Percentiles rank a stretch among this genome's conserved stretches.
Evolutionary conservation across 345 rosid species (phyloP).

Genomic region (Eucalyptus rudis): DNA sequence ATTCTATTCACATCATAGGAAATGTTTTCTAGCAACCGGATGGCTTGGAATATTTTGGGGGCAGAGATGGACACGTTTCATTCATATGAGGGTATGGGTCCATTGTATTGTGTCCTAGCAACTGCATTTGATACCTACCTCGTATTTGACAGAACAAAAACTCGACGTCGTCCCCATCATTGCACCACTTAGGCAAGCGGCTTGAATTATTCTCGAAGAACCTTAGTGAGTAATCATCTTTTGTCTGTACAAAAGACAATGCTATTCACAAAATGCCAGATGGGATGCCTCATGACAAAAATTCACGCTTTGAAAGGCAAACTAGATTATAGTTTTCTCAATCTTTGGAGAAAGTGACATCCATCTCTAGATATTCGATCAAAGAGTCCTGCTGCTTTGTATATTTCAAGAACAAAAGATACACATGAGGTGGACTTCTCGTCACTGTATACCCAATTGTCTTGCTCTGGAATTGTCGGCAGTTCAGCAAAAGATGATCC

Average conservation of each 20-base stretch:
- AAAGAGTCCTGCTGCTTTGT: slow-evolving; percentile 84
- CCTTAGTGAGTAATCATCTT: too few relatives aligned
- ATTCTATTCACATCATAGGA: background rate
- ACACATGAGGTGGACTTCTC: slow-evolving; percentile 85
- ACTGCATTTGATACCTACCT: slow-evolving; percentile 85
- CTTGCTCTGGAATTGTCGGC: slow-evolving; percentile 78
- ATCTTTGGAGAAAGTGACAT: too few relatives aligned
- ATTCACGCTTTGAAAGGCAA: too few relatives aligned
- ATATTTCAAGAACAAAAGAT: slow-evolving; percentile 83
- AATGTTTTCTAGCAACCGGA: slow-evolving; percentile 29
- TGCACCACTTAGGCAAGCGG: too few relatives aligned
- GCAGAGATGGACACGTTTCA: slow-evolving; percentile 41
- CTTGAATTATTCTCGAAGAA: too few relatives aligned
- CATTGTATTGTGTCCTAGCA: slow-evolving; percentile 66
- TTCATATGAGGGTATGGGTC: slow-evolving; percentile 36
- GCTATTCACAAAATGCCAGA: too few relatives aligned
- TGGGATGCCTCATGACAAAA: too few relatives aligned
- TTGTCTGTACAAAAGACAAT: too few relatives aligned
- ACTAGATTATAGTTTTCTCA: too few relatives aligned
- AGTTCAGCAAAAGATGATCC: slow-evolving; percentile 29
- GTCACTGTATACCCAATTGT: slow-evolving; percentile 76
- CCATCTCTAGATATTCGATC: slow-evolving; percentile 16
- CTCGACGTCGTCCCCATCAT: slow-evolving; percentile 20
- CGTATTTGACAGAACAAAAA: slow-evolving; percentile 81
- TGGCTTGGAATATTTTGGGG: slow-evolving; percentile 65